Evolutionary conservation across 352 stramenopile species (phyloP).

Genomic region (Phytopythium helicoides): DNA sequence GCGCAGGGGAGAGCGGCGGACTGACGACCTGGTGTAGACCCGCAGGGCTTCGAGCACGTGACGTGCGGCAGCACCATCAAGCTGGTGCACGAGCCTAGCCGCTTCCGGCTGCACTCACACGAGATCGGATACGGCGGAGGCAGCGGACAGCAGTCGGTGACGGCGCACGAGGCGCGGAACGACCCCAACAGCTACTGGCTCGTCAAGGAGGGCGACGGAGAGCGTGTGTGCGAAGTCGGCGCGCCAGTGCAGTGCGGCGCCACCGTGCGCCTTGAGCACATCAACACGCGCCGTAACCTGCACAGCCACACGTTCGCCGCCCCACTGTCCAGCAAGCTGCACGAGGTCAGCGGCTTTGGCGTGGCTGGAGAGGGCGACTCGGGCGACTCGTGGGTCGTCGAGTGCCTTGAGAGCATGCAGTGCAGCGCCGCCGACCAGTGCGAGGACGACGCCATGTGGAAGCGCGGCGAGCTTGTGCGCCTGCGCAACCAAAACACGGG

Average conservation of each 20-base stretch:
- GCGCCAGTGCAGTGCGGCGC: slow-evolving; percentile 61
- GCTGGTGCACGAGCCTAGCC: slow-evolving; percentile 66
- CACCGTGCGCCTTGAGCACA: slow-evolving; percentile 72
- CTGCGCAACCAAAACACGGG: slow-evolving; percentile 57
- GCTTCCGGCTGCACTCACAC: slow-evolving; percentile 82
- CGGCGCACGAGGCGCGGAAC: slow-evolving; percentile 59
- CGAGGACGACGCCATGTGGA: slow-evolving; percentile 72
- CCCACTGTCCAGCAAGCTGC: slow-evolving; percentile 51
- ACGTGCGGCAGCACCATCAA: slow-evolving; percentile 86
- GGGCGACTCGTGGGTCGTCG: slow-evolving; percentile 71
- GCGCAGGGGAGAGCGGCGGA: not conserved
- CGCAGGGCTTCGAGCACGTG: slow-evolving; percentile 73
- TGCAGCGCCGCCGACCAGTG: slow-evolving; percentile 67
- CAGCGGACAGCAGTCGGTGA: slow-evolving; percentile 81
- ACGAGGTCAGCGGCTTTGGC: slow-evolving; percentile 80
- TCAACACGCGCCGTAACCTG: slow-evolving; percentile 72
- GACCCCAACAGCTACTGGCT: slow-evolving; percentile 88
- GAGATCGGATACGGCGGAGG: slow-evolving; percentile 78
- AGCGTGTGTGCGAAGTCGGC: slow-evolving; percentile 39
- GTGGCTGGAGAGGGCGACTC: slow-evolving; percentile 75
- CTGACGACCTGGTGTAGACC: slow-evolving; percentile 26
- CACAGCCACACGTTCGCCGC: slow-evolving; percentile 74
- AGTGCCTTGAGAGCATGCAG: slow-evolving; percentile 71
- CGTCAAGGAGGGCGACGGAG: slow-evolving; percentile 72
- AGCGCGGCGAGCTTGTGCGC: slow-evolving; percentile 68